Percentiles rank a stretch among this genome's conserved stretches.
phyloP scores from a whole-genome alignment of 2,329 filamentous ascomycete species.

The Colletotrichum tamarilloi region DNA sequence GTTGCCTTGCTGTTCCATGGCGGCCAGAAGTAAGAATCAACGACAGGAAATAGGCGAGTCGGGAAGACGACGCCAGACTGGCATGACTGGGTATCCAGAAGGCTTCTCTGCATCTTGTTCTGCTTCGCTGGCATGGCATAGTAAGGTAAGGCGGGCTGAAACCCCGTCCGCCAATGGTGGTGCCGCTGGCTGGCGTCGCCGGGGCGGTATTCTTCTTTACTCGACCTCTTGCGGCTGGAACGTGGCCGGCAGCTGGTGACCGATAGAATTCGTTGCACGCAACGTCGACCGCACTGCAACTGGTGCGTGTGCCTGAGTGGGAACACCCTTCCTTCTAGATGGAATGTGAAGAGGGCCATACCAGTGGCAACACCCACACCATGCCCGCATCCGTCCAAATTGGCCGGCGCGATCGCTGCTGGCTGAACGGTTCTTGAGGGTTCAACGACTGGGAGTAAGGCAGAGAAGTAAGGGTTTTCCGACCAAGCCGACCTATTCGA shows the following conservation, averaged over 20 bases:
- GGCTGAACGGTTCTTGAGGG: background rate
- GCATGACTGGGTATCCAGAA: background rate
- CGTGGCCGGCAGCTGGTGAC: constrained; percentile 19
- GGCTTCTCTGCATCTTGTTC: constrained; percentile 9
- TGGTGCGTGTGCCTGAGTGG: constrained; percentile 27
- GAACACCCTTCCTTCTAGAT: background rate
- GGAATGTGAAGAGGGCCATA: constrained; percentile 1
- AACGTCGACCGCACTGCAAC: constrained; percentile 16
- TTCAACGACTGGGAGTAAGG: background rate
- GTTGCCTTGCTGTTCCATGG: background rate
- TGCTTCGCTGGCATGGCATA: constrained; percentile 18
- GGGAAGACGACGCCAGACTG: background rate
- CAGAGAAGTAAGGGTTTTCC: background rate
- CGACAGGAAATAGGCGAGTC: background rate
- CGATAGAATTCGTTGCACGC: constrained; percentile 22
- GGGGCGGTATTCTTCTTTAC: background rate
- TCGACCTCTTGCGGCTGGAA: constrained; percentile 13
- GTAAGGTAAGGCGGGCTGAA: constrained; percentile 12
- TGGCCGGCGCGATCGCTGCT: background rate
- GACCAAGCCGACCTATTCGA: background rate
- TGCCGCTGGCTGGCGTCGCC: constrained; percentile 22
- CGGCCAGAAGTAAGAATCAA: background rate
- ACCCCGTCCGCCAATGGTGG: background rate
- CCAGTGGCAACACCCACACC: background rate
- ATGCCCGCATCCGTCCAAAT: constrained; percentile 4